Evolutionary conservation across 164 flowering plant genomes (phyloP), one percentile per base, ranked within the genome.

Genomic region (Cinnamomum chago): DNA sequence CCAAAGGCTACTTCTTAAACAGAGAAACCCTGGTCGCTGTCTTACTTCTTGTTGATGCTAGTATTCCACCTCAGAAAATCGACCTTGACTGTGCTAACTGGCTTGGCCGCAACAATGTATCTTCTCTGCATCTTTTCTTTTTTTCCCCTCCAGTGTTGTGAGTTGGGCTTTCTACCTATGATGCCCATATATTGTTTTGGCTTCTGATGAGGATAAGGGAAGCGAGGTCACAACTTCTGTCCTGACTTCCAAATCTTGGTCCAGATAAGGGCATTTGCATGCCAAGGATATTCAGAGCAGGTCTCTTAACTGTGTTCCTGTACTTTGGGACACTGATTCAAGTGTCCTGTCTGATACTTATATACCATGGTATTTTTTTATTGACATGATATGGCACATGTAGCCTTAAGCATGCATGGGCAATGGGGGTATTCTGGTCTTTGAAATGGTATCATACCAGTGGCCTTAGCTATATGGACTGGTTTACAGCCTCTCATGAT

Each of bases 61-160:
- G 97, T 82, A 89, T 90, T 70, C 98, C 99, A 11, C 95, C 98
- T 62, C 94, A 89, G 77, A 89, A 88, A 81, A 90, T 92, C 55
- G 97, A 95, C 78, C 87, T 95, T 15, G 99, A 95, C 74, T 92
- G 98, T 85, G 99, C 98, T 24, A 92, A 93, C 82, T 95, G 99
- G 99, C 95, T 95, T 72, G 98, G 95, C 28, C 94, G 98, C 76
- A 92, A 92, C 83, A 87, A 92, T 70, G 99, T 93, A 87, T 28
- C 35, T 68, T 13, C 33, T 27, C 62, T 71, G 30, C 23, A 7
- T 65, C 25, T 24, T 60, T 5, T 40, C 6, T 68, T 68, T 5
- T 35, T 2, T 55, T 27, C 35, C 6, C 50, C 30, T 70, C 72
- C 58, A 15, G 17, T 68, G 5, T 23, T 64, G 67, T 12, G 1